Evolutionary conservation across 2,329 filamentous ascomycete species (phyloP), one percentile per base, ranked within the genome.

Genomic region (Arthrobotrys musiformis): DNA sequence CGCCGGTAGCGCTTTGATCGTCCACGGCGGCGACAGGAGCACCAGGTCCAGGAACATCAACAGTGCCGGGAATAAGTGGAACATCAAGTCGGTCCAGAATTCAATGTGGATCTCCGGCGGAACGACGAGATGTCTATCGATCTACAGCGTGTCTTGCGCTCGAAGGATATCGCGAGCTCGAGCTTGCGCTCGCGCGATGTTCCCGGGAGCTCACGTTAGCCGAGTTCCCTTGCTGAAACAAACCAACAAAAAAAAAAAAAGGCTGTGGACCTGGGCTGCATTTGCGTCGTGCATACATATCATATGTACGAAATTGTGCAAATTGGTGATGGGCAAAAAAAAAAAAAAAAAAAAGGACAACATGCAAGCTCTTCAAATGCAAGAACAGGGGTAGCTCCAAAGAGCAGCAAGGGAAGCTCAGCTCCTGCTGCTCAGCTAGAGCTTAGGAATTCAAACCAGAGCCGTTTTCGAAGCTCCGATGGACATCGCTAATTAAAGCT

Each of bases 1-100:
- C 3, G 89, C 88, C 0, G 87, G 86, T n/a, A 89, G 85, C 6
- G 86, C 86, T 8, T 86, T 85, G 76, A 92, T 88, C 0, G 90
- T 90, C 89, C 91, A 93, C 0, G 91, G 91, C 9, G 91, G 91
- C 54, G 89, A 91, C 52, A 93, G 85, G 42, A 93, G 85, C 17
- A 93, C 82, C 15, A 91, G 84, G 81, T 94, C 91, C 44, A 90
- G 79, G 0, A 86, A 85, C 61, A 93, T 83, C 52, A 92, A 85
- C 15, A 92, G 82, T 19, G 90, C 86, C 1, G 92, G 91, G 62
- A 89, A 87, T 22, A 89, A 86, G 82, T 92, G 90, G 81, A 91
- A 90, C 40, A 89, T 88, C 9, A 90, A 81, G 82, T 93, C 91
- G 52, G 44, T 67, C 30, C 70, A 61, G 33, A 68, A 61, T 40